Evolutionary conservation across 225 moss, liverwort and hornwort genomes (phyloP), one percentile per base, ranked within the genome.

Genomic region (Pseudisothecium myosuroides): DNA sequence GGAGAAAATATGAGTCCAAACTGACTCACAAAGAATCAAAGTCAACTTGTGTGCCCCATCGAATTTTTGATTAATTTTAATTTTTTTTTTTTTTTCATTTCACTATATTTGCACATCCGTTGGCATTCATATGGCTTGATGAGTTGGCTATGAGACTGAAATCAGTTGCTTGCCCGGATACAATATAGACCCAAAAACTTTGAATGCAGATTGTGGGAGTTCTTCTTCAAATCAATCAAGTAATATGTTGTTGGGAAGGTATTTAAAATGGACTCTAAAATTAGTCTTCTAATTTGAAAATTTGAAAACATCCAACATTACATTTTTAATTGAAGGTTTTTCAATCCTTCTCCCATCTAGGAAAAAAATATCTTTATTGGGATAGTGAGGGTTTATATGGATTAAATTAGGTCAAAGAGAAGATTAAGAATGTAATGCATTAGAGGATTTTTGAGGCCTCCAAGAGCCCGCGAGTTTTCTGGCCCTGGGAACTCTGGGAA

Each of bases 131-230:
- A 17, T 17, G 3, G 17, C 34, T 19, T 67, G 6, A 67, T 21
- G 4, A 22, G 4, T n/a, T 67, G 37, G 22, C 12, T 6, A 67
- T 11, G 7, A 37, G 37, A 67, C 0, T 37, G 0, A 67, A 0
- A 0, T 21, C 0, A 66, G 0, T 6, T 19, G 5, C 2, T 37
- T 67, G 21, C 6, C 6, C 2, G 1, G 0, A 11, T 4, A 37
- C 11, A 67, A 45, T 17, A 19, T 21, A 3, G 4, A n/a, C 1
- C 23, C 7, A 0, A 12, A 65, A n/a, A 22, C 2, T 68, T n/a
- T 22, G 1, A 68, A 68, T 39, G 24, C 1, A 14, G 1, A 69
- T 69, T 69, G 8, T 24, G 0, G 14, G 3, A 39, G 8, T 71
- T 24, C 1, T 26, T 71, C 4, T 22, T 68, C 13, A 23, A 71